phyloP scores from a whole-genome alignment of 2,329 filamentous ascomycete genomes.

The Colletotrichum horii region DNA sequence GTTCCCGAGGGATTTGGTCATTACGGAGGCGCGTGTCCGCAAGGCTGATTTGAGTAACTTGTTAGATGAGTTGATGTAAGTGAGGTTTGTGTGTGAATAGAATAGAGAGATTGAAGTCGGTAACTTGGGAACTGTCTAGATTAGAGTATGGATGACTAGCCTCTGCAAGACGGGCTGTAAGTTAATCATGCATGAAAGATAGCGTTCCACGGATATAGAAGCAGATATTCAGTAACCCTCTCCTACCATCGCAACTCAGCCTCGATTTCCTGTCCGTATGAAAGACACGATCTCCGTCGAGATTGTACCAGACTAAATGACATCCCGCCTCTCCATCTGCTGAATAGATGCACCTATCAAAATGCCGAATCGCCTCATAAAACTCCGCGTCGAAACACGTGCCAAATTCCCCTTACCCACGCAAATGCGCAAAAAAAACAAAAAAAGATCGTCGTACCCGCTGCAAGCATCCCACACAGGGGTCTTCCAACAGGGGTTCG shows the following conservation, averaged over 20 bases:
- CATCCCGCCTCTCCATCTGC: background rate
- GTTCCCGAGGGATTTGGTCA: constrained; percentile 43
- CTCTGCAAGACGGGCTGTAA: too few species aligned
- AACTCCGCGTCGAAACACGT: background rate
- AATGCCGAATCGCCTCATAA: background rate
- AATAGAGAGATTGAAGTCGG: background rate
- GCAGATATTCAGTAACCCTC: background rate
- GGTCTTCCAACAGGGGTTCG: background rate
- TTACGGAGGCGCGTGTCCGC: constrained; percentile 37
- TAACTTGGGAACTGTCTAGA: rapidly evolving
- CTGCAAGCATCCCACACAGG: background rate
- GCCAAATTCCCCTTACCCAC: constrained; percentile 5
- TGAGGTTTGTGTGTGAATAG: background rate
- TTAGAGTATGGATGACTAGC: too few species aligned
- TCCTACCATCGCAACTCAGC: background rate
- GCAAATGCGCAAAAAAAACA: background rate
- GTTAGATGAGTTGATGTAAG: constrained; percentile 23
- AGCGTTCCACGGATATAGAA: too few species aligned
- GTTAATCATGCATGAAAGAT: too few species aligned
- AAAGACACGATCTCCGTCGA: rapidly evolving
- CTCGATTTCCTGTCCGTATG: background rate
- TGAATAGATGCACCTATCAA: background rate
- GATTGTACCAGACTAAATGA: background rate
- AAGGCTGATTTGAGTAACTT: constrained; percentile 41
- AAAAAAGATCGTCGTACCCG: constrained; percentile 3